Evolutionary conservation across 2,329 filamentous ascomycete genomes (phyloP), one percentile per base, ranked within the genome.

Genomic region (Fusarium algeriense): DNA sequence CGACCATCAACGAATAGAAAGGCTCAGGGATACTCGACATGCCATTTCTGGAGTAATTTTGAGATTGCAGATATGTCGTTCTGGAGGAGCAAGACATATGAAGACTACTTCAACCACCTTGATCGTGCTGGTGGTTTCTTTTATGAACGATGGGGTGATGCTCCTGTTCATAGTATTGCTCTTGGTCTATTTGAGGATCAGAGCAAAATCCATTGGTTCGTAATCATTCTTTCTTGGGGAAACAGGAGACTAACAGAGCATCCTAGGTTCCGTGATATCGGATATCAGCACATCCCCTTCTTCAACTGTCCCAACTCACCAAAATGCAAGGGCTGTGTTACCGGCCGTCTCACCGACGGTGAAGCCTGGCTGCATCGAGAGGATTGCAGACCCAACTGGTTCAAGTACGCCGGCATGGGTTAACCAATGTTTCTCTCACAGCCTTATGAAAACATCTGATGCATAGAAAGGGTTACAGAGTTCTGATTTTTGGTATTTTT

Each of bases 11-110:
- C 97, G 81, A 93, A 94, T 78, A 80, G 86, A 58, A 89, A 91
- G 70, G 95, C 95, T 10, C 92, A 97, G 76, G 96, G 96, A 37
- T 99, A 97, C 85, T 97, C 94, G 37, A 98, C 96, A 5, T 99
- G 96, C 81, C 96, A 99, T 82, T 99, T 99, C 86, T 99, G 96
- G 96, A 96, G 92, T 77, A 99, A 99, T 82, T 99, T 99, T 76
- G 96, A 99, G 82, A 95, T 99, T 76, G 95, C 89, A 49, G 94
- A 98, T 81, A 89, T 99, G 88, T 89, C 89, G 70, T 97, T 99
- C 82, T 99, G 94, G 93, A 87, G 96, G 52, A 93, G 94, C 78
- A 89, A 95, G 80, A 87, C 90, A 48, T 99, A 99, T 79, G 93
- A 97, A 79, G 94, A 97, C 70, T 99, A 98, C 82, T 99, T 99